Percentiles rank a stretch among this genome's conserved stretches.
These are phyloP conservation scores for Nakazawaea anatomiae DNA, from an alignment of 805 yeast genomes.

Conservation along the genomic window DNA sequence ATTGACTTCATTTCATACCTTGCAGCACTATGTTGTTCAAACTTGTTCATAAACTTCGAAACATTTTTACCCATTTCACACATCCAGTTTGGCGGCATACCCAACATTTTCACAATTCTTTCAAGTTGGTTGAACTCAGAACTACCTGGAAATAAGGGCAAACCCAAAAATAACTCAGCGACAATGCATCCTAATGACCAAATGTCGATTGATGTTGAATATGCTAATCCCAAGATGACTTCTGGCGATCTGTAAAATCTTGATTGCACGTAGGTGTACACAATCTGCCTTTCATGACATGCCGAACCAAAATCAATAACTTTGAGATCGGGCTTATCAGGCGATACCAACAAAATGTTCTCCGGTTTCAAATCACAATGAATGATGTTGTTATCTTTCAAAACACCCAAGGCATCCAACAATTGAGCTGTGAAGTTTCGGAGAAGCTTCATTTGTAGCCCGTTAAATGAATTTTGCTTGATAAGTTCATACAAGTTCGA, in stretches of 20 bases:
- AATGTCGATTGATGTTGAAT: constrained; percentile 88
- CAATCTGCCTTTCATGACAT: constrained; percentile 83
- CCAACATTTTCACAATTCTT: constrained; percentile 77
- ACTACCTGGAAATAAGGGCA: constrained; percentile 92
- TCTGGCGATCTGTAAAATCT: constrained; percentile 94
- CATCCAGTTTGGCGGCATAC: constrained; percentile 94
- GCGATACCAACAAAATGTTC: constrained; percentile 73
- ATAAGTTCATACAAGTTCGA: constrained; percentile 86
- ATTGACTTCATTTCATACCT: constrained; percentile 25
- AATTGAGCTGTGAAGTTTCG: constrained; percentile 75
- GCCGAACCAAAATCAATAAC: constrained; percentile 96
- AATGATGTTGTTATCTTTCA: constrained; percentile 78
- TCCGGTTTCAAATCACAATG: constrained; percentile 98
- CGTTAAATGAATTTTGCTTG: constrained; percentile 91
- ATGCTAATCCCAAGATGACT: constrained; percentile 85
- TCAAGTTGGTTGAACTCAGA: constrained; percentile 88
- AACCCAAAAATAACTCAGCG: constrained; percentile 63
- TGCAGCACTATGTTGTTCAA: constrained; percentile 20
- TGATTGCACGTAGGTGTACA: constrained; percentile 89
- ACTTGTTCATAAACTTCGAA: constrained; percentile 54
- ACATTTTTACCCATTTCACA: constrained; percentile 90
- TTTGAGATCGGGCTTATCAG: constrained; percentile 82
- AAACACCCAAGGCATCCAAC: constrained; percentile 70
- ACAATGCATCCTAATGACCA: constrained; percentile 60
- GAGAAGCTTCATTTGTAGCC: constrained; percentile 74